Evolutionary conservation across 2,329 filamentous ascomycete genomes (phyloP).

Genomic region (Arthrobotrys entomopaga): DNA sequence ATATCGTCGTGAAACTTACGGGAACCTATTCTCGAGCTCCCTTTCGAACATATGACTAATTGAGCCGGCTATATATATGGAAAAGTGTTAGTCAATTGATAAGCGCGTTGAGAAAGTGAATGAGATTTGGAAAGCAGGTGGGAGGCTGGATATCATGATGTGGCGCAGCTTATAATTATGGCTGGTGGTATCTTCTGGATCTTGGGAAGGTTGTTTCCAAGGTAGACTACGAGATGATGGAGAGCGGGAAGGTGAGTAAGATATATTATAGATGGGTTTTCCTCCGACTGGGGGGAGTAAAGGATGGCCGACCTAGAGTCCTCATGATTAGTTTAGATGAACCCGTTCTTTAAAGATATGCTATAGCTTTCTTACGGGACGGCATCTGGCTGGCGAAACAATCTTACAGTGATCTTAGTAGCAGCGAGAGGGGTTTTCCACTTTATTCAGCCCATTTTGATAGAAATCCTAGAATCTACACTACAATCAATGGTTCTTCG

Average conservation of each 20-base stretch:
- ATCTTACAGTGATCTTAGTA: neutral
- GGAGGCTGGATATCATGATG: conserved; percentile 6
- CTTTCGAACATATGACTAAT: conserved; percentile 14
- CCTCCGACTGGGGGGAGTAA: too few species aligned
- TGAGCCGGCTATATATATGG: conserved; percentile 18
- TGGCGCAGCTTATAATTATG: conserved; percentile 26
- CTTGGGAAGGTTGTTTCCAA: conserved; percentile 24
- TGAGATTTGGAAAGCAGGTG: neutral
- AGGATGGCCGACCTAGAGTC: too few species aligned
- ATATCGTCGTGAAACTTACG: conserved; percentile 1
- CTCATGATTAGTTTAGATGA: too few species aligned
- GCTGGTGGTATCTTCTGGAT: conserved; percentile 15
- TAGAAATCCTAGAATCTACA: too few species aligned
- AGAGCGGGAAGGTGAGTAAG: conserved; percentile 18
- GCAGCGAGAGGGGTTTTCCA: too few species aligned
- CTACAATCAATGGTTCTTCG: too few species aligned
- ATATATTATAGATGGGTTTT: too few species aligned
- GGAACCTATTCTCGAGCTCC: conserved; percentile 17
- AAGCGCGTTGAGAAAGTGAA: conserved; percentile 23
- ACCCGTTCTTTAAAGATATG: neutral
- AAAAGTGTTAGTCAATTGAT: too few species aligned
- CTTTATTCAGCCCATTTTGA: too few species aligned
- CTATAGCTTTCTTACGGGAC: too few species aligned
- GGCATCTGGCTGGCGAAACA: too few species aligned
- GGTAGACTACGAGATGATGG: conserved; percentile 24